Base-by-base conservation (phyloP, 2,329 filamentous ascomycete genomes). In the Calonectria honghensis region DNA sequence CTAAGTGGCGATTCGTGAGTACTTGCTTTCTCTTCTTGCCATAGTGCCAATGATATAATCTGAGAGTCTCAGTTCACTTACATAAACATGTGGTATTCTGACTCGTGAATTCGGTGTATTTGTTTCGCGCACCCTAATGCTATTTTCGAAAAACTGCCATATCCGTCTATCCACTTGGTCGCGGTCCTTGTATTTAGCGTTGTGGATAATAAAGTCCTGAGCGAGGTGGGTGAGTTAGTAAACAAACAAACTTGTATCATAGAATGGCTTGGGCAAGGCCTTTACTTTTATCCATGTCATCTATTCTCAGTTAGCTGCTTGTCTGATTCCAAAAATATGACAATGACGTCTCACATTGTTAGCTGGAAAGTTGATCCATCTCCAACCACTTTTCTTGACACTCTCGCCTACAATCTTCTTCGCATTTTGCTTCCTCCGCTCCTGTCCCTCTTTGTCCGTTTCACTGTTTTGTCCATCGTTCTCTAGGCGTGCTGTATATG, bases 311-410 rank as follows among this genome's bases (percentile, higher is more conserved):
- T n/a, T 6, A 39, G 31, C 18, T 57, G 10, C 11, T n/a, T 14
- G 1, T 2, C 14, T 3, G 14, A 37, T n/a, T 5, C 27, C 6
- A 1, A 6, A 5, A 16, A 31, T 4, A 16, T 11, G 9, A 9
- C 0, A 35, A 20, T 9, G 14, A 5, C 3, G 14, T 35, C 52
- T 57, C 9, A 57, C 52, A 37, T 57, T 57, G 31, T 57, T 57
- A 6, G 52, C 32, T 24, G 52, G 52, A 37, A 57, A 57, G 16
- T 57, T 57, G 31, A 57, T 57, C 52, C 52, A 57, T n/a, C 52
- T 20, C 52, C 52, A 57, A 32, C 18, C 52, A 16, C 13, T 37
- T 11, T 37, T 57, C n/a, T 57, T 37, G 20, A 57, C 18, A 31
- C 52, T 57, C 4, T 54, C 51, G 4, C 5, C 29, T 29, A 54